A percentile compares a stretch with the other conserved stretches of the same genome.
Conservation (phyloP, 768 basidiomycete species). For the Pleurotus tuber-regium region DNA sequence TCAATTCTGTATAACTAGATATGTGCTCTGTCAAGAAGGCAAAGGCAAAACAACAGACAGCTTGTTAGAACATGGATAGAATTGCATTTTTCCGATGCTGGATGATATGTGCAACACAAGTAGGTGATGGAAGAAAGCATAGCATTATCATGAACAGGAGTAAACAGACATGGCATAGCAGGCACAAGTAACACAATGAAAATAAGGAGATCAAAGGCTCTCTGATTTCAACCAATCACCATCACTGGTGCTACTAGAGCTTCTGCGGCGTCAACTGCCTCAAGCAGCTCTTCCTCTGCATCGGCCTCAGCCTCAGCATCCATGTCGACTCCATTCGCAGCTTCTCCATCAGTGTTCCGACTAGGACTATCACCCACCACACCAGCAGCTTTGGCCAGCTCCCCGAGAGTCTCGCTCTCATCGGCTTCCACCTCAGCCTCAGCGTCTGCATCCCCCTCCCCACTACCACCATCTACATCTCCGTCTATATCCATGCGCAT, state of each 20-base stretch:
- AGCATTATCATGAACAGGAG: neutral
- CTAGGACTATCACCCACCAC: slow-evolving; percentile 26
- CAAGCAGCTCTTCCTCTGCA: slow-evolving; percentile 46
- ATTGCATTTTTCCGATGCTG: no score
- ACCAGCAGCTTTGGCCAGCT: slow-evolving; percentile 17
- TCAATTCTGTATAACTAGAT: no score
- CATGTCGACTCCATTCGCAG: slow-evolving; percentile 29
- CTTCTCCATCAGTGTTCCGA: slow-evolving; percentile 14
- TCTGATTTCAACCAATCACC: slow-evolving; percentile 19
- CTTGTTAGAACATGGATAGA: no score
- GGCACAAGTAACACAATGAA: no score
- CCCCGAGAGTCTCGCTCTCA: slow-evolving; percentile 9
- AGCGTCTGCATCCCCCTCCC: slow-evolving; percentile 17
- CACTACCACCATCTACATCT: slow-evolving; percentile 19
- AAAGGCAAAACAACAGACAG: no score
- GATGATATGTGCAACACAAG: no score
- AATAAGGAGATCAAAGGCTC: neutral
- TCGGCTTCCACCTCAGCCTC: slow-evolving; percentile 14
- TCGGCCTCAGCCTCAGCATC: slow-evolving; percentile 31
- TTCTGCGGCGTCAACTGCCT: slow-evolving; percentile 50
- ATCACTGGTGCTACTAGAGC: slow-evolving; percentile 32
- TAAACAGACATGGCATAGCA: no score
- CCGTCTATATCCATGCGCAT: neutral
- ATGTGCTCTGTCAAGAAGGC: no score
- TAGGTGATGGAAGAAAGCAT: neutral